These are phyloP conservation scores for Balamuthia mandrillaris DNA, from an alignment of 208 protist genomes.

Conservation along the genomic window DNA sequence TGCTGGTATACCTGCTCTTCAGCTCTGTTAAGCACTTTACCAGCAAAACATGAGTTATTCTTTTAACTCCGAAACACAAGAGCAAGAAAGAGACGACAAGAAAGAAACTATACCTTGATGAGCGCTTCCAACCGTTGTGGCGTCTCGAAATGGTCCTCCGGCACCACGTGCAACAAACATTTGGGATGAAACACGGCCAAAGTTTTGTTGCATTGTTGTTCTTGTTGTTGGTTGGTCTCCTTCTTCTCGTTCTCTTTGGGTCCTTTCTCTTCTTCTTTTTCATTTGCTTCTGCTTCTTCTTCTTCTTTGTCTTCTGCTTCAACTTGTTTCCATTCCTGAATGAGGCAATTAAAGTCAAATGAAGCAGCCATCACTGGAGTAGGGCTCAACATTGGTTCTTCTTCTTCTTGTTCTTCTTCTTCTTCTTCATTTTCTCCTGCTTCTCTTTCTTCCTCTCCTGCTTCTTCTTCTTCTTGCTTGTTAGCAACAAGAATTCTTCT, in stretches of 20 bases:
- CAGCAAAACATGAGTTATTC: not conserved
- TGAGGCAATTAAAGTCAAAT: too few species aligned
- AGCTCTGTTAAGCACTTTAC: slow-evolving; percentile 1
- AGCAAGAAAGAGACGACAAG: not conserved
- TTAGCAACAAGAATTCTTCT: not conserved
- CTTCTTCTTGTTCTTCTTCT: not conserved
- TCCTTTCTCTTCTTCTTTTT: not conserved
- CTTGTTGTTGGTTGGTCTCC: not conserved
- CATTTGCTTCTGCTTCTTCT: not conserved
- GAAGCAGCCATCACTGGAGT: too few species aligned
- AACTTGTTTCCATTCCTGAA: too few species aligned
- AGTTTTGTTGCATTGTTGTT: not conserved
- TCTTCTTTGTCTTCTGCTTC: not conserved
- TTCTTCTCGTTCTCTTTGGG: not conserved
- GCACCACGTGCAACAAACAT: slow-evolving; percentile 47
- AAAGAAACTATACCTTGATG: not conserved
- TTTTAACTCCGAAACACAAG: not conserved
- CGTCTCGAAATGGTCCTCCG: slow-evolving; percentile 43
- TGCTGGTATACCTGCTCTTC: slow-evolving; percentile 11
- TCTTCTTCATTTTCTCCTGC: not conserved
- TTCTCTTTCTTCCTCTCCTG: not conserved
- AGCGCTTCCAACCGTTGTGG: slow-evolving; percentile 41
- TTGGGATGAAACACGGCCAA: slow-evolving; percentile 34
- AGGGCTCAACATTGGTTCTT: too few species aligned
- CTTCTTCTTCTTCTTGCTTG: not conserved